phyloP scores from a whole-genome alignment of 306 rosid species.

The Vicia faba region DNA sequence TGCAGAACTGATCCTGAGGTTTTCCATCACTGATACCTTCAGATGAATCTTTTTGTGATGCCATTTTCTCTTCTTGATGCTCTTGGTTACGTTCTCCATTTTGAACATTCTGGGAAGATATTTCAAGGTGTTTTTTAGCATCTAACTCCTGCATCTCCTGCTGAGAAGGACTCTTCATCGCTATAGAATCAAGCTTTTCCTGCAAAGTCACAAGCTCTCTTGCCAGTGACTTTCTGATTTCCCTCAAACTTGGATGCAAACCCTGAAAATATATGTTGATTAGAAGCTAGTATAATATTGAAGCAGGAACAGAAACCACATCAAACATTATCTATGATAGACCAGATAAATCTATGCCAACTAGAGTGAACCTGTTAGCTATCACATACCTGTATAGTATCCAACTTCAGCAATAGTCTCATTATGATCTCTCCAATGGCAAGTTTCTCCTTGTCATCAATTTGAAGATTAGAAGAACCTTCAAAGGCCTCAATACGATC shows the following conservation, averaged over 20 bases:
- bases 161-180: slow-evolving; percentile 29
- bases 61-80: slow-evolving; percentile 30
- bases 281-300: background rate
- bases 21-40: slow-evolving; percentile 4
- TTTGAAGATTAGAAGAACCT: slow-evolving; percentile 38
- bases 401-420: slow-evolving; percentile 72
- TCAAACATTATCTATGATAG: background rate
- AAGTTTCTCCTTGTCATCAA: slow-evolving; percentile 49
- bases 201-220: slow-evolving; percentile 73
- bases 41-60: background rate
- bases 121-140: slow-evolving; percentile 24
- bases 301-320: background rate
- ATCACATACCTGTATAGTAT: slow-evolving; percentile 69
- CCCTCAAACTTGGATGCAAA: slow-evolving; percentile 65
- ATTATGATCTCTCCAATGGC: slow-evolving; percentile 73
- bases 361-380: background rate
- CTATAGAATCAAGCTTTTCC: slow-evolving; percentile 67
- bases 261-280: slow-evolving; percentile 51
- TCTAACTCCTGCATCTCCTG: slow-evolving; percentile 22
- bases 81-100: slow-evolving; percentile 13
- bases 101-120: background rate
- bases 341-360: too few species aligned
- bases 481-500: slow-evolving; percentile 49
- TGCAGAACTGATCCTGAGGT: background rate
- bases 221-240: slow-evolving; percentile 76